phyloP scores from a whole-genome alignment of 257 asterid genomes.

The Nicotiana tabacum region DNA sequence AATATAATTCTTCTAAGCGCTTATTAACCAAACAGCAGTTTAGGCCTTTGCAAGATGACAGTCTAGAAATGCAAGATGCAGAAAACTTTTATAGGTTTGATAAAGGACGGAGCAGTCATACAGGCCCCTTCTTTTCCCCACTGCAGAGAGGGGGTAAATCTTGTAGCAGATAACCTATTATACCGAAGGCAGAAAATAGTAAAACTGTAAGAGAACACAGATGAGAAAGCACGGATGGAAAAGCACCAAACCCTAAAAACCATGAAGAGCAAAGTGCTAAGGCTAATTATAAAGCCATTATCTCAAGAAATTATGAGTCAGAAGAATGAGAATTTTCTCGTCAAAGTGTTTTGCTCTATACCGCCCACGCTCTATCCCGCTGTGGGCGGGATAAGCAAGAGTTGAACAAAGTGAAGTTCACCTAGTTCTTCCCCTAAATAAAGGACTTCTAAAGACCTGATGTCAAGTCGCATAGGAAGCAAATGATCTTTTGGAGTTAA shows the following conservation, averaged over 20 bases:
- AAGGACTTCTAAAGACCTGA: background rate
- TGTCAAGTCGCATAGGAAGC: background rate
- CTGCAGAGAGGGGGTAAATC: background rate
- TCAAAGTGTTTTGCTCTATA: background rate
- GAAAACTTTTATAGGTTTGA: background rate
- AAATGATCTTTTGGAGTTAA: background rate
- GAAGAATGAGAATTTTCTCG: background rate
- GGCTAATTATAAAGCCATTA: background rate
- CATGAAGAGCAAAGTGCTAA: background rate
- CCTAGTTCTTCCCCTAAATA: background rate
- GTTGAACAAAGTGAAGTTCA: background rate
- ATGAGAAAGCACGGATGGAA: background rate
- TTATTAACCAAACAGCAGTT: background rate
- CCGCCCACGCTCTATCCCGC: too few species aligned
- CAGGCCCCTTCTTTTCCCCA: background rate
- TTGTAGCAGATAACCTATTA: background rate
- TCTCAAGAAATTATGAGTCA: background rate
- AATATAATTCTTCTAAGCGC: background rate
- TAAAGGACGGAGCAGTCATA: background rate
- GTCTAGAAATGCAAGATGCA: background rate
- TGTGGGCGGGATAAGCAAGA: background rate
- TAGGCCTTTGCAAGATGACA: background rate
- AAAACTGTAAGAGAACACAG: background rate
- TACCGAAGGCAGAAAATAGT: background rate
- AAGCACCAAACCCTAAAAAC: background rate